Evolutionary conservation across 176 grass and related monocot species (phyloP).

Genomic region (Bothriochloa decipiens): DNA sequence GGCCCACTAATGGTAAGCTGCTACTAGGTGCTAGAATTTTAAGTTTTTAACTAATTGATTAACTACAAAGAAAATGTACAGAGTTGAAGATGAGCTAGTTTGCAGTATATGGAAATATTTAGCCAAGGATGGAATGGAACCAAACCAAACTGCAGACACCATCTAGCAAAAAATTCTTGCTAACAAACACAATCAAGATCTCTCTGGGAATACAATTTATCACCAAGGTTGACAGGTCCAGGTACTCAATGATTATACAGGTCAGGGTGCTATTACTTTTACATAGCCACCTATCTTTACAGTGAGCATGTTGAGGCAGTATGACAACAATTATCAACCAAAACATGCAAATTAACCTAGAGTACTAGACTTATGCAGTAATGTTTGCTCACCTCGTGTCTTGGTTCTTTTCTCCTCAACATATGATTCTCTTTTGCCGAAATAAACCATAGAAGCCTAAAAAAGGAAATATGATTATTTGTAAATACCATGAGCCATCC

Average conservation of each 20-base stretch:
- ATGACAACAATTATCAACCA: slow-evolving; percentile 3
- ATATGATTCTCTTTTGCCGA: slow-evolving; percentile 45
- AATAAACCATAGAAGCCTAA: slow-evolving; percentile 56
- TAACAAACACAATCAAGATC: not conserved
- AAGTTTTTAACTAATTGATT: too few species aligned
- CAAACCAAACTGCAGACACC: not conserved
- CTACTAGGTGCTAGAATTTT: not conserved
- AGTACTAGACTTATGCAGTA: not conserved
- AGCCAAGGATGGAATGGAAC: not conserved
- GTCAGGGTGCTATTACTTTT: not conserved
- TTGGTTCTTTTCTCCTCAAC: slow-evolving; percentile 71
- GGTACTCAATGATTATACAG: not conserved
- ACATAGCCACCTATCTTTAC: not conserved
- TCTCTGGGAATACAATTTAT: not conserved
- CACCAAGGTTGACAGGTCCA: not conserved
- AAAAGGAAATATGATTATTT: not conserved
- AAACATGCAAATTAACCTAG: not conserved
- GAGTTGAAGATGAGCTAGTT: not conserved
- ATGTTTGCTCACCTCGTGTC: slow-evolving; percentile 59
- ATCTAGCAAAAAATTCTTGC: not conserved
- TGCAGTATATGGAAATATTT: not conserved
- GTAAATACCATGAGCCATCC: not conserved
- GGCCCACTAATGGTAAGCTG: not conserved
- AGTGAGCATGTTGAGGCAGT: not conserved
- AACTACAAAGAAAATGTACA: not conserved